Percentiles rank a stretch among this genome's conserved stretches.
phyloP scores from a whole-genome alignment of 2,329 filamentous ascomycete genomes.

The Lasiodiplodia hormozganensis region DNA sequence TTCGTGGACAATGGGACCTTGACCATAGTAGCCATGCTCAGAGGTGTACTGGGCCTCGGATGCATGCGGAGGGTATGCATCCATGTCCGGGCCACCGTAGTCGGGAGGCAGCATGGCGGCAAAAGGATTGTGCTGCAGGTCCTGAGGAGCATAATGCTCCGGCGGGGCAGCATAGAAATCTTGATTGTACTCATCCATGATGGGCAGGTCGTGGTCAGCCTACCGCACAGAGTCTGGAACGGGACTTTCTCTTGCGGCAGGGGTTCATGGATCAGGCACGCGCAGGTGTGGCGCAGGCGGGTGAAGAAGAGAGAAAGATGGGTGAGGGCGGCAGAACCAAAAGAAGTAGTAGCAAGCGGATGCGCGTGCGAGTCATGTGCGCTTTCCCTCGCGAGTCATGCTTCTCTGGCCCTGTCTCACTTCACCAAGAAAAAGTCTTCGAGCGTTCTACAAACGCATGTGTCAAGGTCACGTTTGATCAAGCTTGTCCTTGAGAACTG shows the following conservation, averaged over 20 bases:
- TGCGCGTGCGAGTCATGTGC: background rate
- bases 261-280: background rate
- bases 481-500: too few species aligned
- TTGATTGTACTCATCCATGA: conserved; percentile 16
- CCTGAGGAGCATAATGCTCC: conserved; percentile 16
- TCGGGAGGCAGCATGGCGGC: conserved; percentile 26
- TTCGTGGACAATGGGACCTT: conserved; percentile 45
- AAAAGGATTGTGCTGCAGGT: conserved; percentile 28
- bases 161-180: conserved; percentile 14
- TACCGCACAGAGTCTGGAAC: background rate
- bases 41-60: conserved; percentile 13
- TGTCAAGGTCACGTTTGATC: too few species aligned
- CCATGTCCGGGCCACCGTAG: conserved; percentile 5
- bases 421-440: too few species aligned
- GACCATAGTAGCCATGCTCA: conserved; percentile 26
- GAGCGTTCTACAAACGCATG: too few species aligned
- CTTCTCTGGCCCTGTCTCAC: background rate
- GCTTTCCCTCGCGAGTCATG: background rate
- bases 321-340: background rate
- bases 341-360: background rate
- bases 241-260: conserved; percentile 1
- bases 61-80: background rate
- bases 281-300: background rate
- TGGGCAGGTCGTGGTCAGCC: background rate
- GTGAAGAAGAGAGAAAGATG: background rate